Evolutionary conservation across 106 monocot genomes (phyloP).

Genomic region (Vanilla planifolia): DNA sequence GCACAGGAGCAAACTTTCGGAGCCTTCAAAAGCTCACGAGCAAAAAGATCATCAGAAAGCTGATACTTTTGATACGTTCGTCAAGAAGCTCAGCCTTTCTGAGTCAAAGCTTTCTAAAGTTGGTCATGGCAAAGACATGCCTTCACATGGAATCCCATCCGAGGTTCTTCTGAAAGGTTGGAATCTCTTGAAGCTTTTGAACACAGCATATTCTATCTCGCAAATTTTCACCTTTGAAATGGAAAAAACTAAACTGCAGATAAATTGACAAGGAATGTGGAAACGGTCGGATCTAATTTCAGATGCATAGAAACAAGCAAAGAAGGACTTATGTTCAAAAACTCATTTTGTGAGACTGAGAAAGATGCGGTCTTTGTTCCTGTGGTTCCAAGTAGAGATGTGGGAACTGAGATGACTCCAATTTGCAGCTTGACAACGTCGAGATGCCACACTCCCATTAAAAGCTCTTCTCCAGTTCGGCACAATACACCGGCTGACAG

Average conservation of each 20-base stretch:
- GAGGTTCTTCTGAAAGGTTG: slow-evolving; percentile 68
- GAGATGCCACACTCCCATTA: slow-evolving; percentile 61
- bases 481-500: slow-evolving; percentile 80
- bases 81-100: slow-evolving; percentile 18
- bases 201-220: not conserved
- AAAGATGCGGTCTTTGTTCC: slow-evolving; percentile 5
- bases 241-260: slow-evolving; percentile 32
- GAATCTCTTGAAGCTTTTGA: not conserved
- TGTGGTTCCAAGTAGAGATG: slow-evolving; percentile 29
- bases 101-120: slow-evolving; percentile 19
- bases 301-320: slow-evolving; percentile 23
- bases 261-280: slow-evolving; percentile 62
- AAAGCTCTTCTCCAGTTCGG: slow-evolving; percentile 60
- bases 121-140: slow-evolving; percentile 4
- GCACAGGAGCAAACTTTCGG: slow-evolving; percentile 22
- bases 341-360: slow-evolving; percentile 16
- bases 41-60: slow-evolving; percentile 30
- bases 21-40: slow-evolving; percentile 20
- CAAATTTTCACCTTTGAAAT: not conserved
- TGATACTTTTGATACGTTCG: slow-evolving; percentile 12
- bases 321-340: slow-evolving; percentile 40
- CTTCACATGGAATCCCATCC: slow-evolving; percentile 24
- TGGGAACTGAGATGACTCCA: slow-evolving; percentile 85
- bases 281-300: slow-evolving; percentile 27
- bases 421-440: slow-evolving; percentile 50